Evolutionary conservation across 2,329 filamentous ascomycete species (phyloP), one percentile per base, ranked within the genome.

Genomic region (Diaporthe capsici): DNA sequence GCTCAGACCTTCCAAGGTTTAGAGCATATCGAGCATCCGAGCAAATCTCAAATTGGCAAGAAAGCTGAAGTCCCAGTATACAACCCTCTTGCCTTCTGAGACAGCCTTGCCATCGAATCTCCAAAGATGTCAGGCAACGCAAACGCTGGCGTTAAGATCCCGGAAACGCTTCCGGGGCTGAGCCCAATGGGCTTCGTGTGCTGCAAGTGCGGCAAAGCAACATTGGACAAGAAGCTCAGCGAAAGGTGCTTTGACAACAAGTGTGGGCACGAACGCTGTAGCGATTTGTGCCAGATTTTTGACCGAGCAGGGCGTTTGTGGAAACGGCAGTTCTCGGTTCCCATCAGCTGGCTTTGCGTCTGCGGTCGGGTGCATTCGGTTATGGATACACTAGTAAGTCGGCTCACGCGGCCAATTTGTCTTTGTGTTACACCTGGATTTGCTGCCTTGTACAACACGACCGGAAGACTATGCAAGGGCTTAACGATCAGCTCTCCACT

Each of bases 161-260:
- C 68, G 10, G 68, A 49, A 9, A 49, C 13, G 6, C 53, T 71
- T 20, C 39, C 68, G 17, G 68, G 68, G 28, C 42, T 25, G 6
- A 22, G 37, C 12, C 28, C 34, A 1, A 42, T 60, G 53, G 68
- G 68, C 2, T 60, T 60, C 15, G 8, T 58, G 3, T 71, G 68
- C 53, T 71, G 68, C 51, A 55, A 49, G 17, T 71, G 68, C 68
- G 42, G 55, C 25, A 39, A 57, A 8, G 68, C 57, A 34, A 34
- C 39, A 5, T 22, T 71, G 39, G 31, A 55, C n/a, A 37, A 58
- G 12, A 58, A 13, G 10, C 39, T 71, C 39, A n/a, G 12, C 12
- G 34, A 9, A 17, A 25, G 3, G 10, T 60, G 68, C 22, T 44
- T 58, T 10, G 53, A 60, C 31, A 25, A 13, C 20, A 15, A 37